Percentiles rank a stretch among this genome's conserved stretches.
These are phyloP conservation scores for Phytophthora parvispora DNA, from an alignment of 352 stramenopile species.

Conservation along the genomic window DNA sequence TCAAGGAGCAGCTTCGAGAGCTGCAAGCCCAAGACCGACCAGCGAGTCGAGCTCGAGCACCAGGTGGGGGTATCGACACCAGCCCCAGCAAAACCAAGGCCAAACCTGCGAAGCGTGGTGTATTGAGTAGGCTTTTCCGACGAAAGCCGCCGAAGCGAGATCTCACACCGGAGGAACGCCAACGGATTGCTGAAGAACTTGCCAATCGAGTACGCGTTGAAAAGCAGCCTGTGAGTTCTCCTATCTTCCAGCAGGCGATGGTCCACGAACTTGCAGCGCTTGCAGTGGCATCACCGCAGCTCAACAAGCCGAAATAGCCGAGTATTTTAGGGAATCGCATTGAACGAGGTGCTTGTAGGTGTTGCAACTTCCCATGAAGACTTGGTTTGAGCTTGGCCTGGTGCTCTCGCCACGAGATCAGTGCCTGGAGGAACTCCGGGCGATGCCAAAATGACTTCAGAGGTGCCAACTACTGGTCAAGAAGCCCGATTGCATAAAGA, in stretches of 20 bases:
- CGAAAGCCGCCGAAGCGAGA: slow-evolving; percentile 10
- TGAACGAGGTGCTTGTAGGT: background rate
- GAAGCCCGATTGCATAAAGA: slow-evolving; percentile 5
- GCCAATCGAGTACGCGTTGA: slow-evolving; percentile 39
- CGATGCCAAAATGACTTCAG: slow-evolving; percentile 30
- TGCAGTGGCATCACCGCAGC: slow-evolving; percentile 6
- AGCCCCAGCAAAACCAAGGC: background rate
- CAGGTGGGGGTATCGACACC: slow-evolving; percentile 8
- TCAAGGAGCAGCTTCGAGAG: slow-evolving; percentile 66
- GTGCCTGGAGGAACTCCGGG: background rate
- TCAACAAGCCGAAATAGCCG: slow-evolving; percentile 36
- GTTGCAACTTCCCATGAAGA: slow-evolving; percentile 2
- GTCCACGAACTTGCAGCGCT: slow-evolving; percentile 51
- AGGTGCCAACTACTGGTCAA: slow-evolving; percentile 8
- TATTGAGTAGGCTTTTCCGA: slow-evolving; percentile 35
- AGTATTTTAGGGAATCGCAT: slow-evolving; percentile 16
- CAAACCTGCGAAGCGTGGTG: slow-evolving; percentile 26
- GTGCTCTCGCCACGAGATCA: background rate
- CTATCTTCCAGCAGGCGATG: slow-evolving; percentile 61
- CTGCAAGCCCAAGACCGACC: slow-evolving; percentile 38
- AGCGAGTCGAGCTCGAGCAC: slow-evolving; percentile 9
- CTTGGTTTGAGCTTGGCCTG: background rate
- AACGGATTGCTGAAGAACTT: slow-evolving; percentile 47
- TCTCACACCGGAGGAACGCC: slow-evolving; percentile 44
- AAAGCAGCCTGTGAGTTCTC: slow-evolving; percentile 61